Base-by-base conservation (phyloP, 768 basidiomycete species). In the Lepiota subincarnata region DNA sequence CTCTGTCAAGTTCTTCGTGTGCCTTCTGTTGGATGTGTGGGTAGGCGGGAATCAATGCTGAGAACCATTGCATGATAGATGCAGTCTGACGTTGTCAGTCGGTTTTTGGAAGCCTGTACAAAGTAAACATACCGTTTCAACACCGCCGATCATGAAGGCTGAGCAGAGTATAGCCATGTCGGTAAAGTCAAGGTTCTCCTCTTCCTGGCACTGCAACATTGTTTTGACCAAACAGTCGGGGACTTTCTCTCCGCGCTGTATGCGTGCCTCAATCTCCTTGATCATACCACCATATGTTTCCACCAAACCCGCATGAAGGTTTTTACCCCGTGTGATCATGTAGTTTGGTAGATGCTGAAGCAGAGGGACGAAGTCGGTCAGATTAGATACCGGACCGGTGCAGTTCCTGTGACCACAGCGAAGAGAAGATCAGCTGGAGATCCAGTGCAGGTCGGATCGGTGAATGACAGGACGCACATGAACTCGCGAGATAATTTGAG, bases 131-230 rank as follows among this genome's bases (percentile, higher is more conserved):
- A 74, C 75, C 26, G 76, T 70, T 52, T 77, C 69, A n/a, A 77
- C 71, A 11, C 76, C 76, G 3, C 71, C 76, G 10, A 76, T 70
- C 66, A 72, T 75, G 56, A 77, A 76, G 3, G 68, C 73, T 3
- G 71, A 62, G 16, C 70, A 67, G 13, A 78, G 61, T 28, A 76
- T 73, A 6, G 63, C 43, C 64, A 74, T 70, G 59, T 78, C 77
- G 2, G 71, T 41, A 44, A 65, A 57, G 51, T 72, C 71, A 20
- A 77, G 60, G 6, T 61, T 50, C 39, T 76, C 73, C 45, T 71
- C 64, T 16, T 70, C 62, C 50, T 60, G 63, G 24, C 57, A 51
- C n/a, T 65, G 37, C 0, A 78, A 53, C 50, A 76, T 55, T 14
- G 66, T 70, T 50, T 74, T 77, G 0, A 65, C 74, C 4, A 78